These are phyloP conservation scores for Dentipellis sp. DNA, from an alignment of 768 basidiomycete genomes.

Conservation along the genomic window DNA sequence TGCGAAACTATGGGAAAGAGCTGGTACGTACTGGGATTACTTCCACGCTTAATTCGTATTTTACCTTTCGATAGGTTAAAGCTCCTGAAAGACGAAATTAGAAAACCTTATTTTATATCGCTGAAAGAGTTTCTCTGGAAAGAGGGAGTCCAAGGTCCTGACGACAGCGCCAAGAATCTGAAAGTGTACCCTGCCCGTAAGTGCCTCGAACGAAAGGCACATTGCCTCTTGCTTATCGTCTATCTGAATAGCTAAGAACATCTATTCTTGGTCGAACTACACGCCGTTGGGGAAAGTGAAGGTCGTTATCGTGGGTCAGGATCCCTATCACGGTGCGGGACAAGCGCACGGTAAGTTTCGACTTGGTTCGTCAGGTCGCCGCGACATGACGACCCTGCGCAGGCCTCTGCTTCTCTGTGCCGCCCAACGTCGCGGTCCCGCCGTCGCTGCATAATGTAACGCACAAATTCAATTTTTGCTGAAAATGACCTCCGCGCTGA, in stretches of 20 bases:
- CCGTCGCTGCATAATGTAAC: constrained; percentile 76
- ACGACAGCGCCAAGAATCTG: constrained; percentile 33
- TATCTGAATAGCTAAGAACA: constrained; percentile 53
- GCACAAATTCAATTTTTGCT: not conserved
- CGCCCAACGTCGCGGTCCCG: constrained; percentile 60
- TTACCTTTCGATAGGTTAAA: constrained; percentile 45
- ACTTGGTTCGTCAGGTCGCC: not conserved
- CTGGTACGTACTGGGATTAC: constrained; percentile 33
- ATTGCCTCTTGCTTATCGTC: not conserved
- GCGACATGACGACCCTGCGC: not conserved
- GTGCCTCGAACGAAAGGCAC: constrained; percentile 17
- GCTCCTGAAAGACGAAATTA: constrained; percentile 63
- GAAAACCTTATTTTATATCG: constrained; percentile 66
- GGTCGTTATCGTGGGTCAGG: constrained; percentile 86
- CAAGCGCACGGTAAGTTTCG: constrained; percentile 77
- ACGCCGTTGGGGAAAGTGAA: constrained; percentile 79
- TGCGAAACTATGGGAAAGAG: constrained; percentile 66
- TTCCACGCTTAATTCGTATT: too few relatives aligned
- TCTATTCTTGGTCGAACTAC: constrained; percentile 82
- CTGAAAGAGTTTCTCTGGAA: constrained; percentile 64
- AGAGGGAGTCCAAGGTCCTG: constrained; percentile 47
- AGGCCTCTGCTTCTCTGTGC: constrained; percentile 92
- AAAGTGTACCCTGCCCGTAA: constrained; percentile 76
- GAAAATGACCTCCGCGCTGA: constrained; percentile 3
- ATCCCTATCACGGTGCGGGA: constrained; percentile 73